Evolutionary conservation across 176 grass and related monocot species (phyloP).

Genomic region (Ensete glaucum): DNA sequence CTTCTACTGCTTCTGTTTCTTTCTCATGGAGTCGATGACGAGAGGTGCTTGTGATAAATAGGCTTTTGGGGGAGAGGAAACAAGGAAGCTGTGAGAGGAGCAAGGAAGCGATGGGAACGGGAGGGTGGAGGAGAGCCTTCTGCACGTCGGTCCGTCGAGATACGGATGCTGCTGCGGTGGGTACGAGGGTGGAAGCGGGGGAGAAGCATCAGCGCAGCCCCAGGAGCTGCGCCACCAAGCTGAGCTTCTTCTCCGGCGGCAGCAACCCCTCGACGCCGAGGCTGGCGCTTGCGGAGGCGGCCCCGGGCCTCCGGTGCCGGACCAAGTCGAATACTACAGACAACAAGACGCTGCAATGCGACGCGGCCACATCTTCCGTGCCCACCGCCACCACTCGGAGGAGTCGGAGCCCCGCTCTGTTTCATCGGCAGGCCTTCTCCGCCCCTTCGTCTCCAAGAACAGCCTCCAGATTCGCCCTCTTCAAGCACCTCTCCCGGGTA

Average conservation of each 20-base stretch:
- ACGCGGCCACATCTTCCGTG: not conserved
- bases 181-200: too few species aligned
- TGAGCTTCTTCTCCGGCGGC: conserved; percentile 61
- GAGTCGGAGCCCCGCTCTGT: conserved; percentile 30
- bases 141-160: too few species aligned
- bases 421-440: conserved; percentile 40
- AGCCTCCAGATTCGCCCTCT: conserved; percentile 70
- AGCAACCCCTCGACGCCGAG: conserved; percentile 22
- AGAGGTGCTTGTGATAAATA: too few species aligned
- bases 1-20: too few species aligned
- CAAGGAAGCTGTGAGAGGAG: too few species aligned
- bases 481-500: conserved; percentile 79
- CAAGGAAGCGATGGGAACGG: too few species aligned
- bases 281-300: not conserved
- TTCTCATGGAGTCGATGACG: too few species aligned
- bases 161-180: too few species aligned
- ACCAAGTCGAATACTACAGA: conserved; percentile 4
- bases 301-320: not conserved
- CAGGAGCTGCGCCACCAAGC: conserved; percentile 34
- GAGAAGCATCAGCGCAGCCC: not conserved
- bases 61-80: too few species aligned
- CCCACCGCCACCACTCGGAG: not conserved
- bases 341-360: conserved; percentile 19
- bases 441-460: conserved; percentile 76
- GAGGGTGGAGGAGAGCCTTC: too few species aligned